A percentile compares a stretch with the other conserved stretches of the same genome.
Evolutionary conservation across 139 green algal genomes (phyloP).

Genomic region (Chlorella sorokiniana): DNA sequence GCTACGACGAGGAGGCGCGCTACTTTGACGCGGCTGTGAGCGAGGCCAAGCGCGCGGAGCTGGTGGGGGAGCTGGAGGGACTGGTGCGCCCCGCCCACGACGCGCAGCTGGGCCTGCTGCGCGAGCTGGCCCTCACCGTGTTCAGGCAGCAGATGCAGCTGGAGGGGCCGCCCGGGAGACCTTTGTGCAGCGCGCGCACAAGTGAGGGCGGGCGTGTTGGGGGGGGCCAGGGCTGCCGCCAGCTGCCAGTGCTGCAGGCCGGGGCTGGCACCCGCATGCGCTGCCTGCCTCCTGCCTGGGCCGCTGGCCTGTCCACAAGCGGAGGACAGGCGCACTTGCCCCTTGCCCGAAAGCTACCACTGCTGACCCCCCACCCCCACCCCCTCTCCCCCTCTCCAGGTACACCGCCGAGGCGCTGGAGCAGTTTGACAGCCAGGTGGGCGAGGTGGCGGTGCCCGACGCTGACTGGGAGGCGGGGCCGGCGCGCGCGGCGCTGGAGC

Average conservation of each 20-base stretch:
- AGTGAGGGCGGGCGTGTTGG: not conserved
- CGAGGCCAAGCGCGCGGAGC: conserved; percentile 65
- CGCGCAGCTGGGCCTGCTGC: conserved; percentile 63
- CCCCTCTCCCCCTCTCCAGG: not conserved
- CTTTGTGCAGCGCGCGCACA: conserved; percentile 37
- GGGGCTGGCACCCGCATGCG: no score
- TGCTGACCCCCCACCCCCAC: not conserved
- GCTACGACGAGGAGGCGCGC: conserved; percentile 87
- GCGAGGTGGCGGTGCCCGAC: conserved; percentile 29
- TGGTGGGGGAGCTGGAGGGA: conserved; percentile 57
- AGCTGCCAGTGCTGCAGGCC: not conserved
- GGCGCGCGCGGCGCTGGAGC: conserved; percentile 9
- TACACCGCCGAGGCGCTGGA: conserved; percentile 28
- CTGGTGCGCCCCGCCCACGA: conserved; percentile 53
- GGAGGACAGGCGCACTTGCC: no score
- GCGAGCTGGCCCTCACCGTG: conserved; percentile 39
- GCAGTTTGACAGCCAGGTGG: conserved; percentile 39
- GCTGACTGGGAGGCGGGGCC: conserved; percentile 36
- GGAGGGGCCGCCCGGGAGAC: not conserved
- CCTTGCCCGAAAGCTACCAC: no score
- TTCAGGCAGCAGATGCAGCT: conserved; percentile 48
- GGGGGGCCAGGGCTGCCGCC: not conserved
- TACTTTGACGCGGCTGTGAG: conserved; percentile 87
- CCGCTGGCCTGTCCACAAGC: no score
- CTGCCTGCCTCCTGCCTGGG: no score